These are phyloP conservation scores for Rubia balearica DNA, from an alignment of 305 asterid genomes.

Conservation along the genomic window DNA sequence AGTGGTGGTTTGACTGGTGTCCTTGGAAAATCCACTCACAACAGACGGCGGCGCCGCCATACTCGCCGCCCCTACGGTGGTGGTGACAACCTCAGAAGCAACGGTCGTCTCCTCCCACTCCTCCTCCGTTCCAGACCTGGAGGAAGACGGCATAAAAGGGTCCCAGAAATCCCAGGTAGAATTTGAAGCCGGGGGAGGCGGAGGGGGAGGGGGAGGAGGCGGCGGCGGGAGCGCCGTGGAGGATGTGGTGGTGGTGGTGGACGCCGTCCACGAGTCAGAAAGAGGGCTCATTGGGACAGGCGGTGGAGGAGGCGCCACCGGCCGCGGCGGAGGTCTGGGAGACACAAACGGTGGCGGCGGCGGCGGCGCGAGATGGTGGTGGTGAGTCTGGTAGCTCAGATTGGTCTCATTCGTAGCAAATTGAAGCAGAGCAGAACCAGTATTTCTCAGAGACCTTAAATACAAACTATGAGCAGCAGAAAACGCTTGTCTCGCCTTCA, in stretches of 20 bases:
- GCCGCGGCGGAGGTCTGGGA: constrained; percentile 17
- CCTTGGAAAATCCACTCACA: constrained; percentile 33
- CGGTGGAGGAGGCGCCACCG: constrained; percentile 33
- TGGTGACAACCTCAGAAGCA: constrained; percentile 46
- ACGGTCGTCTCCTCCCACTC: constrained; percentile 72
- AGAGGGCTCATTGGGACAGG: constrained; percentile 62
- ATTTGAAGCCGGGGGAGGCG: constrained; percentile 31
- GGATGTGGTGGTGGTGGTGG: constrained; percentile 53
- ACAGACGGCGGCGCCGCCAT: constrained; percentile 61
- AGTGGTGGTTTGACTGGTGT: constrained; percentile 30
- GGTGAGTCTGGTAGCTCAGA: constrained; percentile 47
- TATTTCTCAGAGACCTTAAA: constrained; percentile 60
- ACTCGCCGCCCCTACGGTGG: constrained; percentile 41
- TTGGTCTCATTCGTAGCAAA: constrained; percentile 80
- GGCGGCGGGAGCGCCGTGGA: constrained; percentile 48
- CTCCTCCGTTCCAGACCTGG: constrained; percentile 62
- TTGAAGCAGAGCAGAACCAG: constrained; percentile 83
- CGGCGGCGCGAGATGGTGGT: constrained; percentile 21
- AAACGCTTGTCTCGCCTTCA: constrained; percentile 76
- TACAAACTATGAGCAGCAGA: constrained; percentile 86
- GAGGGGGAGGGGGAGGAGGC: constrained; percentile 52
- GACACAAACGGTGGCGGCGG: constrained; percentile 9
- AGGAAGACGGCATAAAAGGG: constrained; percentile 67
- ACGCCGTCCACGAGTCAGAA: constrained; percentile 50
- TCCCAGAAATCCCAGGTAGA: constrained; percentile 96